A percentile compares a stretch with the other conserved stretches of the same genome.
These are phyloP conservation scores for Fraxinus velutina DNA, from an alignment of 305 asterid species.

Conservation along the genomic window DNA sequence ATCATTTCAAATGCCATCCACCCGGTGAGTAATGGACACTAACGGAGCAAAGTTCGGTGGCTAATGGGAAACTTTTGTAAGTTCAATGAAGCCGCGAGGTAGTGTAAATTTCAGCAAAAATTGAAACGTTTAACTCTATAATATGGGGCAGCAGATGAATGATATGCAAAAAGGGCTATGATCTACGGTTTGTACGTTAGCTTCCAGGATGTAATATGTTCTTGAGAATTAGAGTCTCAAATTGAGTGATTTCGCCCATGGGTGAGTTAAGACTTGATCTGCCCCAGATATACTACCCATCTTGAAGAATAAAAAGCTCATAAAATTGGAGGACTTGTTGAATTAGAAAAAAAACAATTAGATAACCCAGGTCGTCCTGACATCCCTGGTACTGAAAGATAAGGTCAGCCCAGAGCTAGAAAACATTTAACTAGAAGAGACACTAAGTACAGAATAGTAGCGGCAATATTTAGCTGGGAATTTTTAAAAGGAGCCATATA, in stretches of 20 bases:
- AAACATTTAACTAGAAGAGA: constrained; percentile 3
- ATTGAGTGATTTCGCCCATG: background rate
- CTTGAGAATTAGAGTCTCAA: background rate
- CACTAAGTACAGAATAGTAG: background rate
- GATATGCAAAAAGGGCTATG: background rate
- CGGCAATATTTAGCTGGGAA: background rate
- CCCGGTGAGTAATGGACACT: background rate
- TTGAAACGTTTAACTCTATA: background rate
- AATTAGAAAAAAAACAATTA: background rate
- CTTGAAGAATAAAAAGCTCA: background rate
- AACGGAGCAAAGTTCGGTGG: background rate
- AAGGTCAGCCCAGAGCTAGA: background rate
- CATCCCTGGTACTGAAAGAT: background rate
- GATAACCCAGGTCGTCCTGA: background rate
- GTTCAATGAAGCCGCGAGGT: background rate
- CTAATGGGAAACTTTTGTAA: background rate
- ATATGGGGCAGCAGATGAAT: too few relatives aligned
- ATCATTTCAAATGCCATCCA: background rate
- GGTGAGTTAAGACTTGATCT: background rate
- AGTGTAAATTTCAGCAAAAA: background rate
- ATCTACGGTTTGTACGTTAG: background rate
- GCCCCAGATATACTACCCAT: background rate
- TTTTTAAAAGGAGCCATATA: background rate
- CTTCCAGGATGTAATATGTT: background rate
- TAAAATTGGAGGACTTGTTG: background rate